Evolutionary conservation across 2,329 filamentous ascomycete genomes (phyloP).

Genomic region (Beauveria bassiana): DNA sequence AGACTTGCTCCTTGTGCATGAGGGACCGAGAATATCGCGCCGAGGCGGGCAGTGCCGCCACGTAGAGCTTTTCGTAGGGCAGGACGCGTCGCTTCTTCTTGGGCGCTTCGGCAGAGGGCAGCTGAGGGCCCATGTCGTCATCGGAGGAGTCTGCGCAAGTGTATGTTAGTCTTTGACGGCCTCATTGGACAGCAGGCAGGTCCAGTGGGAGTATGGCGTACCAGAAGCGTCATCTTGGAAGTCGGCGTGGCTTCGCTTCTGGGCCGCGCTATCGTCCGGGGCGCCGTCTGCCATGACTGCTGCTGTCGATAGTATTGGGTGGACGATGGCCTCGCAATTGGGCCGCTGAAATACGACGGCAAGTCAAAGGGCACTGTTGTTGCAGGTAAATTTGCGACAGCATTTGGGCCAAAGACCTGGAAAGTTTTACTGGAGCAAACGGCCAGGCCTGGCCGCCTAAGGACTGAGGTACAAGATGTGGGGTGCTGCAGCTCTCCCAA

Average conservation of each 20-base stretch:
- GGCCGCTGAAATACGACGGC: neutral
- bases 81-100: constrained; percentile 90
- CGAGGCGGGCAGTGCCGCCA: constrained; percentile 78
- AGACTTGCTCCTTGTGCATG: constrained; percentile 96
- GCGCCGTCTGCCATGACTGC: constrained; percentile 23
- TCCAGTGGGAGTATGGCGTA: constrained; percentile 31
- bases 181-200: neutral
- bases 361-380: neutral
- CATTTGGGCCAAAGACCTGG: neutral
- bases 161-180: neutral
- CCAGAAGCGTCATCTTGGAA: constrained; percentile 41
- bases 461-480: neutral
- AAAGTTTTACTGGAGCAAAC: constrained; percentile 11
- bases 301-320: neutral
- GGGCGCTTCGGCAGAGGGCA: constrained; percentile 69
- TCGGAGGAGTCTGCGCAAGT: constrained; percentile 53
- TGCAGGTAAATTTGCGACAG: neutral
- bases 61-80: constrained; percentile 90
- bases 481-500: neutral
- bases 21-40: constrained; percentile 85
- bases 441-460: neutral
- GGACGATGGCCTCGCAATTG: neutral
- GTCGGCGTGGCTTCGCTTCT: constrained; percentile 48
- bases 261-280: constrained; percentile 25
- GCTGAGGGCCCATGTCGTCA: constrained; percentile 88